Conservation (phyloP, 2,329 filamentous ascomycete genomes). For the Cladosporium colombiae region DNA sequence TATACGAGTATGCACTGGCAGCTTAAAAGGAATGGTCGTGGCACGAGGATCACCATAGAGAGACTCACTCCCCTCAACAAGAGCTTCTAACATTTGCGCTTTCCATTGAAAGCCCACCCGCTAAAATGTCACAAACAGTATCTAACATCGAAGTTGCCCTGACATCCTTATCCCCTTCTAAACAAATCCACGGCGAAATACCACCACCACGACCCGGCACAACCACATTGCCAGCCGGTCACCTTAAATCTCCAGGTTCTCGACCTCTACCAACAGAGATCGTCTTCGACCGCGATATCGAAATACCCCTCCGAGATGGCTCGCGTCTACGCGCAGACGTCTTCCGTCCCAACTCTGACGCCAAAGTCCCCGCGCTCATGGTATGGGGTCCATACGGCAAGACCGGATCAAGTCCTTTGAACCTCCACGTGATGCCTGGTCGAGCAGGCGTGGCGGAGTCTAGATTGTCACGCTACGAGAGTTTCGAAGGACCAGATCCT, state of each 20-base stretch:
- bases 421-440: neutral
- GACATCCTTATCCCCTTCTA: neutral
- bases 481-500: conserved; percentile 49
- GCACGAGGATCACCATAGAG: too few relatives aligned
- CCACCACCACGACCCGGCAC: neutral
- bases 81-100: neutral
- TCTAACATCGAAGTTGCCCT: neutral
- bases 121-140: neutral
- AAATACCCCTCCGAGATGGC: conserved; percentile 47
- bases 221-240: neutral
- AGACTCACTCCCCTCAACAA: neutral
- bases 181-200: neutral
- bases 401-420: conserved; percentile 33
- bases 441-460: neutral
- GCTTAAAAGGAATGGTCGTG: too few relatives aligned
- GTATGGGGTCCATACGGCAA: conserved; percentile 51
- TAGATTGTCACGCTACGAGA: conserved; percentile 37
- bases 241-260: neutral
- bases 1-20: too few relatives aligned
- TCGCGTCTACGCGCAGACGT: conserved; percentile 47
- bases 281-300: conserved; percentile 48
- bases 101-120: neutral
- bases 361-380: conserved; percentile 47
- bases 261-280: conserved; percentile 39
- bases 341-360: conserved; percentile 43